A percentile compares a stretch with the other conserved stretches of the same genome.
phyloP scores from a whole-genome alignment of 768 basidiomycete species.

The Kwoniella shandongensis region DNA sequence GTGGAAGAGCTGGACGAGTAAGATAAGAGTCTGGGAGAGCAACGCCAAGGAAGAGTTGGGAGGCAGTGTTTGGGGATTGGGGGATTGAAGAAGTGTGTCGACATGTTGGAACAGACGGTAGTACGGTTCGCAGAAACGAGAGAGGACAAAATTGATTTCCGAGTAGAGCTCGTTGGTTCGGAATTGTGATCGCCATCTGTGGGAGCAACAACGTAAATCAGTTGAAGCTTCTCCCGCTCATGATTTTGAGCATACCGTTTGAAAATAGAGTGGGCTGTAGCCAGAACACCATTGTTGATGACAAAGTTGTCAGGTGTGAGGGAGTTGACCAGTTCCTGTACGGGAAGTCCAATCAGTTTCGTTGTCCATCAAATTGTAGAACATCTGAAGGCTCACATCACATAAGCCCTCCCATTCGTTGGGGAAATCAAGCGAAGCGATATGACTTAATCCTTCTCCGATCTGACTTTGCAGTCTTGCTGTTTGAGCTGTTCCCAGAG shows the following conservation, averaged over 20 bases:
- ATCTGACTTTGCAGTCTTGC: conserved; percentile 66
- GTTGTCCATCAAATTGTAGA: neutral
- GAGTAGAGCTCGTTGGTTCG: conserved; percentile 81
- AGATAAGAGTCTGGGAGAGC: conserved; percentile 71
- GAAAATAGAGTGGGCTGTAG: conserved; percentile 96
- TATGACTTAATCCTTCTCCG: conserved; percentile 86
- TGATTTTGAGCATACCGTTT: conserved; percentile 49
- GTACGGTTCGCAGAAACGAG: conserved; percentile 79
- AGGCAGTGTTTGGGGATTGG: conserved; percentile 47
- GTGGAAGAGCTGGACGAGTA: conserved; percentile 83
- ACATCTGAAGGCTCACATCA: conserved; percentile 64
- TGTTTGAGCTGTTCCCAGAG: conserved; percentile 66
- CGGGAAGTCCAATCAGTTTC: conserved; percentile 4
- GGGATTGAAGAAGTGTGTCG: conserved; percentile 55
- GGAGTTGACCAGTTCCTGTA: conserved; percentile 81
- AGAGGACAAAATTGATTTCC: conserved; percentile 87
- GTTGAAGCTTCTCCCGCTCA: conserved; percentile 1
- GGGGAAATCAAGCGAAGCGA: conserved; percentile 91
- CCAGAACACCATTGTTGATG: conserved; percentile 82
- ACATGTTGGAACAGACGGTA: conserved; percentile 69
- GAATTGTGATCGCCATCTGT: conserved; percentile 85
- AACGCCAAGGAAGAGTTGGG: conserved; percentile 51
- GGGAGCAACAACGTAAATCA: conserved; percentile 3
- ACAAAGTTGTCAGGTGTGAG: conserved; percentile 78
- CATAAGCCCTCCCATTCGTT: conserved; percentile 81